Percentiles rank a stretch among this genome's conserved stretches.
Conservation (phyloP, 306 rosid genomes). For the Sicyos edulis region DNA sequence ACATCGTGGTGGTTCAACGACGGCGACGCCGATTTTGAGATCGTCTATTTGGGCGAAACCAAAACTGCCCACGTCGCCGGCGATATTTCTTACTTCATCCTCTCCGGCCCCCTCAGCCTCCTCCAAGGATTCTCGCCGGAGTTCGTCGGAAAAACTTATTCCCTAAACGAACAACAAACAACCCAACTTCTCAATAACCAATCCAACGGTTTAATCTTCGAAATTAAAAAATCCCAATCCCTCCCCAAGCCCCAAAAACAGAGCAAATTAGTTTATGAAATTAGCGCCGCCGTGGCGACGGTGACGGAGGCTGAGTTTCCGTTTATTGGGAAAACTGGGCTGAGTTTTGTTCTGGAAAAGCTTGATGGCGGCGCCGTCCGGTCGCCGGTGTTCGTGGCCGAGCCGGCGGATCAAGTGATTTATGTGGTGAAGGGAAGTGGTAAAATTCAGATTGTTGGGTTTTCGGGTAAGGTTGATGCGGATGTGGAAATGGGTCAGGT, state of each 20-base stretch:
- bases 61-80: conserved; percentile 35
- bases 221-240: conserved; percentile 19
- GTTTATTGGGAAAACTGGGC: conserved; percentile 38
- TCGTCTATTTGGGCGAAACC: conserved; percentile 51
- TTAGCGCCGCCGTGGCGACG: conserved; percentile 21
- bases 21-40: conserved; percentile 37
- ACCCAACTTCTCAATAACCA: conserved; percentile 40
- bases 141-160: conserved; percentile 28
- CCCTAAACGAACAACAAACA: conserved; percentile 28
- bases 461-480: conserved; percentile 30
- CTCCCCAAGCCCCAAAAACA: conserved; percentile 37
- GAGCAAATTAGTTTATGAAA: conserved; percentile 31
- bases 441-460: conserved; percentile 42
- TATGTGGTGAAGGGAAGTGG: conserved; percentile 49
- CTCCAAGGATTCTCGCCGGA: conserved; percentile 43
- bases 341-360: conserved; percentile 36
- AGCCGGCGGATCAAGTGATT: conserved; percentile 31
- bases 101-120: conserved; percentile 36
- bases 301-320: conserved; percentile 35
- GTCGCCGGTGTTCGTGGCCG: conserved; percentile 34
- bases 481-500: conserved; percentile 43
- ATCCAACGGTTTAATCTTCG: conserved; percentile 29
- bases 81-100: conserved; percentile 40
- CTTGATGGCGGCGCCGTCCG: conserved; percentile 33
- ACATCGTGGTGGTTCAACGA: conserved; percentile 80